Evolutionary conservation across 768 basidiomycete genomes (phyloP).

Genomic region (Boletus sp.): DNA sequence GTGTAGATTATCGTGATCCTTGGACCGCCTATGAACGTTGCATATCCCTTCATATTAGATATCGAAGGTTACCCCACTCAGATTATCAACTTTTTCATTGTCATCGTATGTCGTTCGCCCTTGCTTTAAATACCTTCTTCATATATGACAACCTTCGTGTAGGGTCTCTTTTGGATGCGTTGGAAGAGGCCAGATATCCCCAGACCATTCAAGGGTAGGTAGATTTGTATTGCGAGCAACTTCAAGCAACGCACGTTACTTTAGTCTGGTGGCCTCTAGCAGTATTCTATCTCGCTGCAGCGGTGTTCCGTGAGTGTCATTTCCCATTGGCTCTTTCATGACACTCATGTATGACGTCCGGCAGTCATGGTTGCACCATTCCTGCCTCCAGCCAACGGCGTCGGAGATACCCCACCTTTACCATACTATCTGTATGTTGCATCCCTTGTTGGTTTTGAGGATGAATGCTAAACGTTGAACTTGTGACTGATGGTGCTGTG

Average conservation of each 20-base stretch:
- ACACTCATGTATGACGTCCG: background rate
- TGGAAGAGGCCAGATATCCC: constrained; percentile 45
- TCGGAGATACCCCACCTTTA: constrained; percentile 59
- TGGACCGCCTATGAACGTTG: constrained; percentile 49
- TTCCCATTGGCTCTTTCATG: constrained; percentile 3
- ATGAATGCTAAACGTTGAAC: constrained; percentile 39
- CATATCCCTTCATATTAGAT: constrained; percentile 60
- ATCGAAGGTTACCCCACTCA: constrained; percentile 48
- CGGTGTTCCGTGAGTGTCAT: constrained; percentile 45
- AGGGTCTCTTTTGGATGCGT: constrained; percentile 58
- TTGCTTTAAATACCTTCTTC: background rate
- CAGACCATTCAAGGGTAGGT: constrained; percentile 53
- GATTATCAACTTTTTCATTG: constrained; percentile 55
- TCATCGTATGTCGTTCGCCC: constrained; percentile 38
- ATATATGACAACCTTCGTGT: background rate
- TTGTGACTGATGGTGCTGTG: background rate
- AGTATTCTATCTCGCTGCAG: constrained; percentile 51
- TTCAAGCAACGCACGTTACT: constrained; percentile 1
- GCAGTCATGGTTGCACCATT: constrained; percentile 58
- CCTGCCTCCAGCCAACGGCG: constrained; percentile 49
- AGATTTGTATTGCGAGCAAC: background rate
- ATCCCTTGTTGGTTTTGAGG: background rate
- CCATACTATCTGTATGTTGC: constrained; percentile 50
- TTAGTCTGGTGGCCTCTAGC: constrained; percentile 57
- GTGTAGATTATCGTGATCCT: constrained; percentile 50